Evolutionary conservation across 2,329 filamentous ascomycete species (phyloP).

Genomic region (Neofusicoccum sp.): DNA sequence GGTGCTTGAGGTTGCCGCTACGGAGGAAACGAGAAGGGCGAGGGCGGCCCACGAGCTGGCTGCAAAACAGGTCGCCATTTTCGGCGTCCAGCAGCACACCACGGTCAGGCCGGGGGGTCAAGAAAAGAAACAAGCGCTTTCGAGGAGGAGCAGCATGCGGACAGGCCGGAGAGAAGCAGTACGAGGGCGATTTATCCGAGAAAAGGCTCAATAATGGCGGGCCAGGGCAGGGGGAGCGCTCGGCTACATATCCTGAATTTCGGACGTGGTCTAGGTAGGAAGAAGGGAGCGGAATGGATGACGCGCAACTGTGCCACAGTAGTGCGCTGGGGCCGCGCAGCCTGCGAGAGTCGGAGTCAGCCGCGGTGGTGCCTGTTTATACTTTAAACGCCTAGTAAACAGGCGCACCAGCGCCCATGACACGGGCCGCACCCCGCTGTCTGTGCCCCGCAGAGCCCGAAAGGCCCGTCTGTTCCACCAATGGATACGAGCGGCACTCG

Average conservation of each 20-base stretch:
- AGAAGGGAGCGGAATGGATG: too few relatives aligned
- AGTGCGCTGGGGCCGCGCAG: not conserved
- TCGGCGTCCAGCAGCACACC: not conserved
- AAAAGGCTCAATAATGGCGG: not conserved
- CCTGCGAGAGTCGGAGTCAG: not conserved
- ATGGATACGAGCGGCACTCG: not conserved
- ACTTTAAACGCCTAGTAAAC: not conserved
- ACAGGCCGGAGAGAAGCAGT: not conserved
- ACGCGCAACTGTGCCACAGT: not conserved
- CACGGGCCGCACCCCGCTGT: constrained; percentile 3
- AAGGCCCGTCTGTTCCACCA: not conserved
- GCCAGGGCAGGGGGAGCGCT: not conserved
- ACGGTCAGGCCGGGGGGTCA: not conserved
- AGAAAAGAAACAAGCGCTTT: not conserved
- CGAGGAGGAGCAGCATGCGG: not conserved
- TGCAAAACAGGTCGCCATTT: not conserved
- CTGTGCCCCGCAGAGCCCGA: not conserved
- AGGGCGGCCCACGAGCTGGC: not conserved
- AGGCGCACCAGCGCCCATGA: not conserved
- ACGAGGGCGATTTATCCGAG: not conserved
- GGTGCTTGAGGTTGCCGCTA: not conserved
- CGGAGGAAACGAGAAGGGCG: not conserved
- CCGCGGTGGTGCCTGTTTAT: not conserved
- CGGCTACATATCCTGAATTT: not conserved
- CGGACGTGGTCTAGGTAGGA: not conserved